Evolutionary conservation across 2,329 filamentous ascomycete genomes (phyloP).

Genomic region (Diaporthe humulicola): DNA sequence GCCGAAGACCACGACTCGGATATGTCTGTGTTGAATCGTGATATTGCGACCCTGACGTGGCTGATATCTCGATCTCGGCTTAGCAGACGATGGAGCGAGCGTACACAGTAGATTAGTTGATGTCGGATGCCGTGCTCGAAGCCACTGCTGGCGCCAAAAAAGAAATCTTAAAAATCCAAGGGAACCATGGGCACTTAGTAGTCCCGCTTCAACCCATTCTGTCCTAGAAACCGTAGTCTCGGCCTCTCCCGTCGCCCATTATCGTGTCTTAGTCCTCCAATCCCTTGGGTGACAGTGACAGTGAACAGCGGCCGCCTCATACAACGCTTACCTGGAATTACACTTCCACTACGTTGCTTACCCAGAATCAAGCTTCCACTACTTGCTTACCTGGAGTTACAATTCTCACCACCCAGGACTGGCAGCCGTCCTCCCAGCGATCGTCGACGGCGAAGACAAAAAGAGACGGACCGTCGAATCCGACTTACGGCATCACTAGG

Average conservation of each 20-base stretch:
- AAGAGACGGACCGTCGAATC: conserved; percentile 6
- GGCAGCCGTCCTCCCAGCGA: not conserved
- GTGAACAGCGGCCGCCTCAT: not conserved
- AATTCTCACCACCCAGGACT: not conserved
- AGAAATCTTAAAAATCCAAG: not conserved
- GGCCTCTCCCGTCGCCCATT: not conserved
- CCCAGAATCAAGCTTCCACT: not conserved
- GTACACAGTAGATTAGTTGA: not conserved
- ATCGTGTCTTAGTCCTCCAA: not conserved
- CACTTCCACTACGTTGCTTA: not conserved
- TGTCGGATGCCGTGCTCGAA: not conserved
- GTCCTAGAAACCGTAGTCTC: not conserved
- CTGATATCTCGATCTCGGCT: conserved; percentile 3
- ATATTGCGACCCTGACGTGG: not conserved
- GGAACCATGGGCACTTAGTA: not conserved
- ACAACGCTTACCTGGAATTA: not conserved
- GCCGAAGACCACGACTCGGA: conserved; percentile 8
- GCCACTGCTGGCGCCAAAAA: not conserved
- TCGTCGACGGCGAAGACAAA: not conserved
- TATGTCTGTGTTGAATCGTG: conserved; percentile 4
- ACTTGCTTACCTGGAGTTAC: not conserved
- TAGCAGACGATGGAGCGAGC: not conserved
- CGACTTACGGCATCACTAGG: conserved; percentile 15
- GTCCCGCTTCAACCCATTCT: not conserved
- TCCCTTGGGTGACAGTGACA: not conserved